Evolutionary conservation across 1,139 yeast species (phyloP).

Genomic region (Hemisphaericaspora xylofermentans): DNA sequence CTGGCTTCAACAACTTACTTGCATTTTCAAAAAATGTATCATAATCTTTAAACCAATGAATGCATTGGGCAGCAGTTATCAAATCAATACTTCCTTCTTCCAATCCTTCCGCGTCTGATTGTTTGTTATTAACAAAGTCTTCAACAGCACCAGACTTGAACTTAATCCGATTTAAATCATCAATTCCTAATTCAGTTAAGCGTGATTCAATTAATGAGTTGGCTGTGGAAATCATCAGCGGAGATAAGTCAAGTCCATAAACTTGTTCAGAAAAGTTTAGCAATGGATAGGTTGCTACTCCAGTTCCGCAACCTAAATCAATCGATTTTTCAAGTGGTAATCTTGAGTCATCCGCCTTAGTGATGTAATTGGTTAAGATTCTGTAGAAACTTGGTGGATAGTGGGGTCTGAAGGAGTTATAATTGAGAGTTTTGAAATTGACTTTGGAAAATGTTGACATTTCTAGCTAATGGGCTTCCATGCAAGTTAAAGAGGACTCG

Average conservation of each 20-base stretch:
- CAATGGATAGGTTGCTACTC: slow-evolving; percentile 40
- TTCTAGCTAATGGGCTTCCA: slow-evolving; percentile 10
- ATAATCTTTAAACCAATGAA: slow-evolving; percentile 47
- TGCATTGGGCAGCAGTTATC: slow-evolving; percentile 47
- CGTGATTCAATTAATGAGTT: slow-evolving; percentile 24
- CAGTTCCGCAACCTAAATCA: slow-evolving; percentile 45
- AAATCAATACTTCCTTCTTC: slow-evolving; percentile 28
- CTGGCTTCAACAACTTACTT: slow-evolving; percentile 31
- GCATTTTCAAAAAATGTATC: slow-evolving; percentile 29
- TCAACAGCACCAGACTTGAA: slow-evolving; percentile 40
- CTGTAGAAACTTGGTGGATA: slow-evolving; percentile 59
- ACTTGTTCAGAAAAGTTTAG: slow-evolving; percentile 31
- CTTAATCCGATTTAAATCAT: slow-evolving; percentile 24
- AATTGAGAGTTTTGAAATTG: slow-evolving; percentile 57
- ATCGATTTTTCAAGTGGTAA: slow-evolving; percentile 25
- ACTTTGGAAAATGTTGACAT: slow-evolving; percentile 70
- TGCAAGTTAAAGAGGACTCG: too few relatives aligned
- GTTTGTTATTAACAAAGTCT: slow-evolving; percentile 22
- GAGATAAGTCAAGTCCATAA: slow-evolving; percentile 36
- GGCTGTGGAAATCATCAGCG: slow-evolving; percentile 36
- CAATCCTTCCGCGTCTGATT: slow-evolving; percentile 15
- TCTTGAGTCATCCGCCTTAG: slow-evolving; percentile 13
- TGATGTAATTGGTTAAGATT: slow-evolving; percentile 32
- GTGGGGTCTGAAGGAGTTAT: slow-evolving; percentile 63
- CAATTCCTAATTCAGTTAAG: slow-evolving; percentile 20